Evolutionary conservation across 2,329 filamentous ascomycete species (phyloP).

Genomic region (Beauveria medogensis): DNA sequence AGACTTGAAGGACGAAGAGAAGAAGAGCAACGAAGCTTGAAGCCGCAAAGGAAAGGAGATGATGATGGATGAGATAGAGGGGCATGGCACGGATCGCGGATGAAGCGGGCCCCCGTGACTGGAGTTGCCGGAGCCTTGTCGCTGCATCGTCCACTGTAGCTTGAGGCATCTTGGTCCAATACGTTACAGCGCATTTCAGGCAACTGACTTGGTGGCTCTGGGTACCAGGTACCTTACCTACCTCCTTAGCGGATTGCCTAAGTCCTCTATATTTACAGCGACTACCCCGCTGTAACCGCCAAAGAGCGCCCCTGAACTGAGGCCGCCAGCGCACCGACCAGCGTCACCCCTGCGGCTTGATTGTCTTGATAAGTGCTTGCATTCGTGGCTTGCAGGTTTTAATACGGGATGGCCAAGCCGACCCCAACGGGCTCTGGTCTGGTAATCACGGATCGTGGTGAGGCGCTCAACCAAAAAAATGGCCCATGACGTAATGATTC

Average conservation of each 20-base stretch:
- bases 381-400: neutral
- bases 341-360: neutral
- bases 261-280: neutral
- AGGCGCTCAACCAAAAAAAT: neutral
- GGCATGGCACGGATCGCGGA: constrained; percentile 1
- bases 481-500: neutral
- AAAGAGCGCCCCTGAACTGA: neutral
- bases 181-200: neutral
- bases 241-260: neutral
- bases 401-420: neutral
- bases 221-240: no score
- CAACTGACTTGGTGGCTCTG: no score
- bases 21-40: neutral
- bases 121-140: neutral
- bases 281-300: neutral
- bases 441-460: neutral
- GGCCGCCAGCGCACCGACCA: constrained; percentile 3
- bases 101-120: constrained; percentile 7
- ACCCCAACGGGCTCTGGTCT: neutral
- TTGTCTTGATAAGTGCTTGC: neutral
- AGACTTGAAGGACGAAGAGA: neutral
- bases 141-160: no score
- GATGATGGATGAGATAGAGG: neutral
- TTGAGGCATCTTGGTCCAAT: no score
- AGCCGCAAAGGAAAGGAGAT: neutral